Evolutionary conservation across 805 yeast species (phyloP).

Genomic region (Cyberlindnera euphorbiae): DNA sequence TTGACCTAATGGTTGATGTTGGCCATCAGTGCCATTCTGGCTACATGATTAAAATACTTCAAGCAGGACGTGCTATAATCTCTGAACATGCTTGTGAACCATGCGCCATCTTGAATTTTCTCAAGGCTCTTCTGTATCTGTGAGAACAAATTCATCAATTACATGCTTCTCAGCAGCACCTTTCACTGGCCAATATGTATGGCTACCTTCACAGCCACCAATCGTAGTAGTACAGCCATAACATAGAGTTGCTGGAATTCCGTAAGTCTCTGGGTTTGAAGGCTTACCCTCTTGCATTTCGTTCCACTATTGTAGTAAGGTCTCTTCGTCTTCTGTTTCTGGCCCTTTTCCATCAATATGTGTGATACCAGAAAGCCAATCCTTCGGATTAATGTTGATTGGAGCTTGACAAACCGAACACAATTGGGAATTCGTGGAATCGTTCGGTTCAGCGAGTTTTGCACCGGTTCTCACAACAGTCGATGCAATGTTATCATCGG

Average conservation of each 20-base stretch:
- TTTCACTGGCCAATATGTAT: slow-evolving; percentile 36
- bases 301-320: slow-evolving; percentile 31
- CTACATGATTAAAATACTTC: no score
- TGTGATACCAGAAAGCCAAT: slow-evolving; percentile 68
- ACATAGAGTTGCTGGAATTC: slow-evolving; percentile 42
- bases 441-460: slow-evolving; percentile 53
- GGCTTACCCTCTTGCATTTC: slow-evolving; percentile 8
- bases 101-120: no score
- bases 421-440: slow-evolving; percentile 18
- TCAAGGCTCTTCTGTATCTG: slow-evolving; percentile 27
- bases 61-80: no score
- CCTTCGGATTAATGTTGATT: slow-evolving; percentile 52
- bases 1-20: no score
- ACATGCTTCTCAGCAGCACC: slow-evolving; percentile 25
- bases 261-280: slow-evolving; percentile 20
- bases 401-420: slow-evolving; percentile 56
- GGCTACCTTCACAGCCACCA: slow-evolving; percentile 35
- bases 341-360: slow-evolving; percentile 51
- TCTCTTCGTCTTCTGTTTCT: slow-evolving; percentile 36
- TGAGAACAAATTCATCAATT: slow-evolving; percentile 44
- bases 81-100: no score
- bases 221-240: slow-evolving; percentile 73
- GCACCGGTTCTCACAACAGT: slow-evolving; percentile 89
- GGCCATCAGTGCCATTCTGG: no score
- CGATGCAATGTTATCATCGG: slow-evolving; percentile 84